phyloP scores from a whole-genome alignment of 2,329 filamentous ascomycete genomes.

The Lecanicillium sp. region DNA sequence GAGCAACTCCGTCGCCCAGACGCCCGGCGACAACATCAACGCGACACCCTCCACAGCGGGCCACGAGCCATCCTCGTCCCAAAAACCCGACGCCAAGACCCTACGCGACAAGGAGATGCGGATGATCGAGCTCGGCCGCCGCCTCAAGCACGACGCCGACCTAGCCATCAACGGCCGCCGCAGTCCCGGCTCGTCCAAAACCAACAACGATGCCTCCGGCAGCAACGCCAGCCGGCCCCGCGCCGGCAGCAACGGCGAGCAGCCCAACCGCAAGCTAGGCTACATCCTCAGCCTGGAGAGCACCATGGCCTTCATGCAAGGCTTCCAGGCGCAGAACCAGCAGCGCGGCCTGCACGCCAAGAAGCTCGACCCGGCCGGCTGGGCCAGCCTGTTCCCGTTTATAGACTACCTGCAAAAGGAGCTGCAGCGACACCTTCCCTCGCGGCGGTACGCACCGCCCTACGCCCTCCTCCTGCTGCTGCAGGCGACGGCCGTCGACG shows the following conservation, averaged over 20 bases:
- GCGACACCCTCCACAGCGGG: constrained; percentile 13
- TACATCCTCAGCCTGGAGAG: constrained; percentile 40
- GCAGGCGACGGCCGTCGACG: constrained; percentile 35
- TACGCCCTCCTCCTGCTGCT: constrained; percentile 35
- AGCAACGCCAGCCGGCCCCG: constrained; percentile 12
- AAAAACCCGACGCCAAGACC: constrained; percentile 21
- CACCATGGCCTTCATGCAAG: constrained; percentile 44
- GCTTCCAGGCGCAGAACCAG: constrained; percentile 42
- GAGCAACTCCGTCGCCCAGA: constrained; percentile 43
- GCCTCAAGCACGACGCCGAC: constrained; percentile 49
- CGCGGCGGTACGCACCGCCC: constrained; percentile 29
- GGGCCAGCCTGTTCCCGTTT: constrained; percentile 38
- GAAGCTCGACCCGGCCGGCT: constrained; percentile 30
- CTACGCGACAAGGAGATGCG: constrained; percentile 28
- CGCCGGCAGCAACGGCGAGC: constrained; percentile 12
- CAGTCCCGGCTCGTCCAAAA: constrained; percentile 11
- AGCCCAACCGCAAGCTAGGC: constrained; percentile 31
- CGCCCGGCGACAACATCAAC: constrained; percentile 37
- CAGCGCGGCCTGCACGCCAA: constrained; percentile 35
- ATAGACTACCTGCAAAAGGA: constrained; percentile 30
- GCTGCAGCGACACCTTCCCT: constrained; percentile 24
- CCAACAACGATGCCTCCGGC: constrained; percentile 10
- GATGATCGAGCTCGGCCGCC: constrained; percentile 35
- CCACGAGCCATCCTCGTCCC: constrained; percentile 15
- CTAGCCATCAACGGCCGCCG: constrained; percentile 24